These are phyloP conservation scores for Selaginella tamariscina DNA, from an alignment of 75 land plant genomes.

Conservation along the genomic window DNA sequence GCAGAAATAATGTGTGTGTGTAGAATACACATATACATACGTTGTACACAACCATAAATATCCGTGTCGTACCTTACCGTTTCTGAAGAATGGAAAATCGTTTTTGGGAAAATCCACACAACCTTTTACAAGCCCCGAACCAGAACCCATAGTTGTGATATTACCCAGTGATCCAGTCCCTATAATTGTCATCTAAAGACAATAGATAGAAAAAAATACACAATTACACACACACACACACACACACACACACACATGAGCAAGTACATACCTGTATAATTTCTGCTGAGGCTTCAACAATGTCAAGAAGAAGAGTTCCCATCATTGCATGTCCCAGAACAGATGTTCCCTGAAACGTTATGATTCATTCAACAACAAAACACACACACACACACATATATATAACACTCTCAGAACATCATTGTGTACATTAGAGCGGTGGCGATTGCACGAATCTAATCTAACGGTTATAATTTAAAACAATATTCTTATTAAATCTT, in stretches of 20 bases:
- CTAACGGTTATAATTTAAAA: no score
- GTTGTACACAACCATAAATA: not conserved
- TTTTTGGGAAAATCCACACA: not conserved
- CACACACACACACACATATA: no score
- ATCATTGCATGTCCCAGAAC: not conserved
- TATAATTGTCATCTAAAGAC: not conserved
- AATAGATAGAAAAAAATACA: not conserved
- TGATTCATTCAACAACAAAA: no score
- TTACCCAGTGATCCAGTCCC: not conserved
- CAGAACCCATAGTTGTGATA: not conserved
- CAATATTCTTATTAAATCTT: no score
- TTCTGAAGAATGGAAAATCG: not conserved
- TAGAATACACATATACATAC: no score
- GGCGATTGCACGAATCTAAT: no score
- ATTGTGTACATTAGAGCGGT: no score
- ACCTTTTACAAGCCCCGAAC: not conserved
- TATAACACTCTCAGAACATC: no score
- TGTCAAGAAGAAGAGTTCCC: not conserved
- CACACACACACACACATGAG: no score
- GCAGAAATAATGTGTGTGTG: no score
- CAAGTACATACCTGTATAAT: not conserved
- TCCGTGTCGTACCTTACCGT: not conserved
- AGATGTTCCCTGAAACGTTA: not conserved
- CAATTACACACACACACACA: not conserved
- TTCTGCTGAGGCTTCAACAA: not conserved